Evolutionary conservation across 164 flowering plant species (phyloP).

Genomic region (Dillenia suffruticosa): DNA sequence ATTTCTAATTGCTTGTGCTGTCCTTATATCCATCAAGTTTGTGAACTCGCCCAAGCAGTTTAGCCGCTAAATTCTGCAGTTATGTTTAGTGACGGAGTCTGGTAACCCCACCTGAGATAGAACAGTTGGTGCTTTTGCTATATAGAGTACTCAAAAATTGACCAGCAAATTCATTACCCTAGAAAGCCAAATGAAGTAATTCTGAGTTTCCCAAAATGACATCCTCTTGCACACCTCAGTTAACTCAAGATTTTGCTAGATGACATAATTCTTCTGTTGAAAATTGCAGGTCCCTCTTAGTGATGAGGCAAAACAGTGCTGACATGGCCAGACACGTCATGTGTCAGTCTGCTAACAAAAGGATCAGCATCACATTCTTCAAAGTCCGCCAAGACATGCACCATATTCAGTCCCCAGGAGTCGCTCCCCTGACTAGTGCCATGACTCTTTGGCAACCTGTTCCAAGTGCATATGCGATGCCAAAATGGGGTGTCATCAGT

Average conservation of each 20-base stretch:
- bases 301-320: slow-evolving; percentile 89
- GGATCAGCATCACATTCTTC: slow-evolving; percentile 79
- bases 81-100: too few relatives aligned
- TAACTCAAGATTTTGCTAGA: background rate
- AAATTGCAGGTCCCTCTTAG: slow-evolving; percentile 69
- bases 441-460: slow-evolving; percentile 68
- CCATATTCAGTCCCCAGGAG: slow-evolving; percentile 28
- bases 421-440: slow-evolving; percentile 35
- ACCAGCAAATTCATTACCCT: too few relatives aligned
- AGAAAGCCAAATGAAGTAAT: too few relatives aligned
- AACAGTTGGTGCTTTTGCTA: too few relatives aligned
- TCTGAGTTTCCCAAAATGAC: too few relatives aligned
- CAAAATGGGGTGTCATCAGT: slow-evolving; percentile 60
- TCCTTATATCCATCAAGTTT: background rate
- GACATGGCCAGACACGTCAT: slow-evolving; percentile 83
- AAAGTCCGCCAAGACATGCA: slow-evolving; percentile 46
- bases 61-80: too few relatives aligned
- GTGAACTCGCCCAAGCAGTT: too few relatives aligned
- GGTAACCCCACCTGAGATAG: too few relatives aligned
- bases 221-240: too few relatives aligned
- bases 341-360: slow-evolving; percentile 65
- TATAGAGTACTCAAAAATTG: too few relatives aligned
- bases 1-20: slow-evolving; percentile 5
- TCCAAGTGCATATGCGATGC: slow-evolving; percentile 29
- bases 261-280: slow-evolving; percentile 3